Conservation (phyloP, 495 filamentous ascomycete species). For the Trichoderma asperelloides region DNA sequence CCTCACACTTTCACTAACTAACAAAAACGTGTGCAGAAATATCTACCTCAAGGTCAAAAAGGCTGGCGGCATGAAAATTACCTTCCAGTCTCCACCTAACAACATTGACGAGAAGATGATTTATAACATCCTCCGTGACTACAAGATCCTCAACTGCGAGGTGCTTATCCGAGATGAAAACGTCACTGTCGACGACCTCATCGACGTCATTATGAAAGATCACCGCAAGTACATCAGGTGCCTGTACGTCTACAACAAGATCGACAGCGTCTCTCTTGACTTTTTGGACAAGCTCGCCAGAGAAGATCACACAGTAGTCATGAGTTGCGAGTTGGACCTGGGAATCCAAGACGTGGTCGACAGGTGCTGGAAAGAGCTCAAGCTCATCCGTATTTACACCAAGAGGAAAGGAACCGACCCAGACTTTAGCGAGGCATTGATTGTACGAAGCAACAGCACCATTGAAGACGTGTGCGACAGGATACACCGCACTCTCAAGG, state of each 20-base stretch:
- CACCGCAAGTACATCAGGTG: constrained; percentile 95
- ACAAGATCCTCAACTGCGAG: constrained; percentile 98
- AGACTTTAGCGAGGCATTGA: constrained; percentile 86
- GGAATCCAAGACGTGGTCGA: constrained; percentile 96
- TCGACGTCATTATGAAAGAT: constrained; percentile 96
- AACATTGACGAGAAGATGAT: constrained; percentile 94
- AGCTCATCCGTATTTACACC: constrained; percentile 88
- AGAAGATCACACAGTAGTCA: constrained; percentile 89
- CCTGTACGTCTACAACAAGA: constrained; percentile 99
- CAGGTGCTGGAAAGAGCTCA: constrained; percentile 88
- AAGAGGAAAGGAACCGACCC: constrained; percentile 92
- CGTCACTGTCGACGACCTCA: constrained; percentile 94
- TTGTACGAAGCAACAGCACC: constrained; percentile 75
- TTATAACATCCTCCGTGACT: constrained; percentile 91
- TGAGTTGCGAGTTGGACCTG: constrained; percentile 95
- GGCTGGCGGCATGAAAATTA: constrained; percentile 97
- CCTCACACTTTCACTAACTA: constrained; percentile 14
- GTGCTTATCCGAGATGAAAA: constrained; percentile 92
- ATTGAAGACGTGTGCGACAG: constrained; percentile 98
- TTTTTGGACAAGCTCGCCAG: constrained; percentile 86
- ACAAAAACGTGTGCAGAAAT: constrained; percentile 48
- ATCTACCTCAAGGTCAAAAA: constrained; percentile 99
- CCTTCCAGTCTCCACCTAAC: constrained; percentile 83
- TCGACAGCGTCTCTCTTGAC: constrained; percentile 89
- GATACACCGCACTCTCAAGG: constrained; percentile 89